phyloP scores from a whole-genome alignment of 495 filamentous ascomycete species.

The Immersiella caudata region DNA sequence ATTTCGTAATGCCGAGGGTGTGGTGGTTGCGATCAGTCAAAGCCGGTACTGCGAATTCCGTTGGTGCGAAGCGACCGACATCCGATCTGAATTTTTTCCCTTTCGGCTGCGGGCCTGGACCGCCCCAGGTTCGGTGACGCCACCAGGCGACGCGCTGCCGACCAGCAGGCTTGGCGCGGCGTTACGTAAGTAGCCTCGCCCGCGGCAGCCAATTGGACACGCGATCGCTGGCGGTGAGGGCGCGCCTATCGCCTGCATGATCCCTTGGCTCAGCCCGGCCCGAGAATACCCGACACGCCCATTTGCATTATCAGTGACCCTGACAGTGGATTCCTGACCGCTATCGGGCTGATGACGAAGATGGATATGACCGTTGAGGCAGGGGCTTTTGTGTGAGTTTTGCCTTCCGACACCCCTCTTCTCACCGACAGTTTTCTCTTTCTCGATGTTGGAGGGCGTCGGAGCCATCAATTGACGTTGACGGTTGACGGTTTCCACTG shows the following conservation, averaged over 20 bases:
- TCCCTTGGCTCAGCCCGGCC: slow-evolving; percentile 19
- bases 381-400: not conserved
- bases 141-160: slow-evolving; percentile 19
- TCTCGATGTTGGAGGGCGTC: not conserved
- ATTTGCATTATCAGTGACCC: slow-evolving; percentile 1
- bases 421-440: slow-evolving; percentile 1
- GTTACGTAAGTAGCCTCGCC: slow-evolving; percentile 1
- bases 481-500: not conserved
- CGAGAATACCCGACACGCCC: slow-evolving; percentile 40
- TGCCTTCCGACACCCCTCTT: not conserved
- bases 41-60: not conserved
- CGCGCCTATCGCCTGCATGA: not conserved
- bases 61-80: not conserved
- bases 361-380: slow-evolving; percentile 1
- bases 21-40: slow-evolving; percentile 6
- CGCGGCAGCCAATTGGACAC: not conserved
- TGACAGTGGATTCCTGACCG: not conserved
- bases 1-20: slow-evolving; percentile 15
- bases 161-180: not conserved
- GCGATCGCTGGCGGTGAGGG: slow-evolving; percentile 2
- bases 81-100: slow-evolving; percentile 22
- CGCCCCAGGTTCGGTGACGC: slow-evolving; percentile 24
- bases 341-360: not conserved
- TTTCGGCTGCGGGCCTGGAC: not conserved
- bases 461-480: not conserved